Base-by-base conservation (phyloP, 2,329 filamentous ascomycete genomes). In the Ophiognomonia clavigignenti-juglandacearum region DNA sequence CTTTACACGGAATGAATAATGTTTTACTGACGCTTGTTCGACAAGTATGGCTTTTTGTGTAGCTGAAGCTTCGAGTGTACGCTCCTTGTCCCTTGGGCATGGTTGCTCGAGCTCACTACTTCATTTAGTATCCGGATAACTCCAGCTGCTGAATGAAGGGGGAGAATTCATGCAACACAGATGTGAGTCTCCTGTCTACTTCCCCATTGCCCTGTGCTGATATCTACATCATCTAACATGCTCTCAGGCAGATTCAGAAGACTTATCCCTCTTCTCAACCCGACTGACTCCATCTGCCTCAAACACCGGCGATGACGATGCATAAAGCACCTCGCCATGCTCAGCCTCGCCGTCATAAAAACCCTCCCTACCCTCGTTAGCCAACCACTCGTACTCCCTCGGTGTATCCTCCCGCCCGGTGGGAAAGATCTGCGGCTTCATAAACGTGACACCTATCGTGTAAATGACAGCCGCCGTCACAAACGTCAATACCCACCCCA, bases 401-500 rank as follows among this genome's bases (percentile, higher is more conserved):
- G 29, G 29, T n/a, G 10, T n/a, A 11, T 31, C 10, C 29, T 31
- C 29, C 11, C 24, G 19, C 22, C 55, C 57, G 2, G 40, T n/a
- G 0, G 60, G 60, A 19, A 57, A 57, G 14, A 61, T 44, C 37
- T 45, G 48, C 6, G 40, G 46, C 47, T 56, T 60, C 35, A 57
- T 47, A 22, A 62, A 47, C 1, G 43, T 45, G 11, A 53, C 32
- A 24, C 36, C 27, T 1, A 56, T 43, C 3, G 56, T 43, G 48
- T 64, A 64, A 8, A 62, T 38, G 22, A 59, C 45, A 22, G 53
- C 53, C 2, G 58, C 57, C 4, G 60, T 54, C 14, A 54, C 44
- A 38, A 63, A 59, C 0, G 59, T 63, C 40, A 63, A 43, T 6
- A 63, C 23, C 59, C 58, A 62, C 14, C 59, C 59, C 54, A 61